Evolutionary conservation across 2,329 filamentous ascomycete genomes (phyloP).

Genomic region (Pezicula rhizophila): DNA sequence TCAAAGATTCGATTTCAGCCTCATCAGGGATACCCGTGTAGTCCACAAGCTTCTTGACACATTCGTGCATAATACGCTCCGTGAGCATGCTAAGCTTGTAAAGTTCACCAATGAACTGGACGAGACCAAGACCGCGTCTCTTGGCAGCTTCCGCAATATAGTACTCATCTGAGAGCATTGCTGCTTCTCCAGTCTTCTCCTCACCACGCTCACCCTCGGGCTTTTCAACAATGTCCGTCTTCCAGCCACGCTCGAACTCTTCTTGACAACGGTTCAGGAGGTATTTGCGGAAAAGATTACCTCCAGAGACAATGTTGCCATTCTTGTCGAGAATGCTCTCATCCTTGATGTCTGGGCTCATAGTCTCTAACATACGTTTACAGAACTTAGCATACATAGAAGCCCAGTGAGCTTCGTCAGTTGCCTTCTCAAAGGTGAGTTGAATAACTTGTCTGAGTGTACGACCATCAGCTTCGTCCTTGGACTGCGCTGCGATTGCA

Average conservation of each 20-base stretch:
- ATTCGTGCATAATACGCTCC: slow-evolving; percentile 99
- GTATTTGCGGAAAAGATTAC: slow-evolving; percentile 96
- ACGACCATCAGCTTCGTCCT: slow-evolving; percentile 88
- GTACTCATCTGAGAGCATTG: slow-evolving; percentile 91
- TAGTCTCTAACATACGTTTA: slow-evolving; percentile 91
- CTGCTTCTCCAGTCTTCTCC: slow-evolving; percentile 62
- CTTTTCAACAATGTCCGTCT: slow-evolving; percentile 73
- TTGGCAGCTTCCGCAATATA: slow-evolving; percentile 91
- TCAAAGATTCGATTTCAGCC: slow-evolving; percentile 91
- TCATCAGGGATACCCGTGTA: slow-evolving; percentile 91
- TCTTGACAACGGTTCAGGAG: slow-evolving; percentile 97
- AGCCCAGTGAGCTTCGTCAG: slow-evolving; percentile 96
- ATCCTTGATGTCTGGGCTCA: slow-evolving; percentile 91
- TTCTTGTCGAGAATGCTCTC: slow-evolving; percentile 90
- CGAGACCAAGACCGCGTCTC: slow-evolving; percentile 91
- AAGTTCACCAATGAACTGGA: slow-evolving; percentile 98
- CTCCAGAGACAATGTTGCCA: slow-evolving; percentile 82
- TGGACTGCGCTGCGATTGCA: slow-evolving; percentile 86
- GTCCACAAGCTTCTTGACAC: slow-evolving; percentile 93
- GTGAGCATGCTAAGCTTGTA: slow-evolving; percentile 99
- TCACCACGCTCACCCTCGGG: slow-evolving; percentile 58
- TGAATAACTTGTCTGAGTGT: slow-evolving; percentile 97
- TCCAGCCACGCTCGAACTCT: slow-evolving; percentile 98
- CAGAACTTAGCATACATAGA: slow-evolving; percentile 99
- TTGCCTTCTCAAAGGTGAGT: slow-evolving; percentile 98